Conservation (phyloP, 2,329 filamentous ascomycete genomes). For the Colletotrichum tropicicola region DNA sequence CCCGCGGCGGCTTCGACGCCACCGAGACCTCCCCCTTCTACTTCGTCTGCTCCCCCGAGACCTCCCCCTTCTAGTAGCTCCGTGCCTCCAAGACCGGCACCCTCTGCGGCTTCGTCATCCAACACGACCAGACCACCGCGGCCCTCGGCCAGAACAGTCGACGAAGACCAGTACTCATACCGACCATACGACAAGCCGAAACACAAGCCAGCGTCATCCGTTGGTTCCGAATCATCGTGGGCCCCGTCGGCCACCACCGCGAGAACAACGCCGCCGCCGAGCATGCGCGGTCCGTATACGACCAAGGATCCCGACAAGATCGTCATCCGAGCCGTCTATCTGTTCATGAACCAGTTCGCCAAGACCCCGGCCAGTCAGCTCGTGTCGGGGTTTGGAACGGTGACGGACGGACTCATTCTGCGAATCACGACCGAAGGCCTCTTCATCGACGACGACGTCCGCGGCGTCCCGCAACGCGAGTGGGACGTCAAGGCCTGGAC, state of each 20-base stretch:
- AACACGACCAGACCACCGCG: conserved; percentile 46
- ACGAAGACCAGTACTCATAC: conserved; percentile 76
- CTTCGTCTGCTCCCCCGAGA: conserved; percentile 32
- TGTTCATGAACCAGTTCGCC: conserved; percentile 89
- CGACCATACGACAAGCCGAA: conserved; percentile 80
- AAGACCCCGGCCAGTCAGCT: conserved; percentile 92
- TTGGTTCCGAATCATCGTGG: conserved; percentile 84
- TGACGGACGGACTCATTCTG: conserved; percentile 92
- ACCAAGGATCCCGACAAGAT: conserved; percentile 97
- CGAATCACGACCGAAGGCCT: conserved; percentile 93
- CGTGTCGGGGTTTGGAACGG: conserved; percentile 81
- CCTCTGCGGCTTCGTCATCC: conserved; percentile 31
- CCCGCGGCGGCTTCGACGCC: conserved; percentile 44
- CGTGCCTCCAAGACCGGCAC: conserved; percentile 35
- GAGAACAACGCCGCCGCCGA: conserved; percentile 84
- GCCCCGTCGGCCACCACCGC: conserved; percentile 85
- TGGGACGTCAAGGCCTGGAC: conserved; percentile 99
- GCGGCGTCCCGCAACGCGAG: conserved; percentile 90
- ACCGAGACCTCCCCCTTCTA: conserved; percentile 41
- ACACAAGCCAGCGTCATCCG: conserved; percentile 73
- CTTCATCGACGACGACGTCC: conserved; percentile 96
- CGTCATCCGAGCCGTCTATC: conserved; percentile 90
- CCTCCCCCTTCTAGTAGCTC: conserved; percentile 32
- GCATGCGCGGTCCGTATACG: conserved; percentile 79
- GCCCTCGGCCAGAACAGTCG: conserved; percentile 66